These are phyloP conservation scores for Venturia pyrina DNA, from an alignment of 2,329 filamentous ascomycete species.

Conservation along the genomic window DNA sequence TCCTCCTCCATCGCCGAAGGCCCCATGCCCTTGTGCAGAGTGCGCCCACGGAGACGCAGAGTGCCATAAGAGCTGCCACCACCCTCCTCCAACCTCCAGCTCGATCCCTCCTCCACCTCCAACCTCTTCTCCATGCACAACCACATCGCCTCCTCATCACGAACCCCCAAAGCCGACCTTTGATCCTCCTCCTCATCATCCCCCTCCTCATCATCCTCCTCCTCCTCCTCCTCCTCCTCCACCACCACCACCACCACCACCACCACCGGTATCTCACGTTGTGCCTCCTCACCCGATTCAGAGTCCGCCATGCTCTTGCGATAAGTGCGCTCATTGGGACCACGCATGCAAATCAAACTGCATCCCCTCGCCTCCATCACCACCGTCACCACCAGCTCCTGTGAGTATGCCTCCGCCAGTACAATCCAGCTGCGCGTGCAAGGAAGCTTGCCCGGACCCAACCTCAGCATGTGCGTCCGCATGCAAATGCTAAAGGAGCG, in stretches of 20 bases:
- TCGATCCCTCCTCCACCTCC: neutral
- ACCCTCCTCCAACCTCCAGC: neutral
- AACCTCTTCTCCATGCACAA: too few relatives aligned
- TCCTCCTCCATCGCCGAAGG: neutral
- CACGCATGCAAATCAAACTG: neutral
- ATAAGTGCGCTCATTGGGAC: neutral
- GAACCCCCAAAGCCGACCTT: neutral
- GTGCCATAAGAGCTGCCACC: slow-evolving; percentile 1
- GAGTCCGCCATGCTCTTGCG: neutral
- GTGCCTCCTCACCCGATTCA: neutral
- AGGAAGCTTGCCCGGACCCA: neutral
- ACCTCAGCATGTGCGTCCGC: neutral
- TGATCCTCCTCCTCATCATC: neutral
- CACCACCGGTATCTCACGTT: neutral
- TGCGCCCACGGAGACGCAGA: neutral
- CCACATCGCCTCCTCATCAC: neutral
- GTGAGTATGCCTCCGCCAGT: neutral
- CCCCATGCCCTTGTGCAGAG: neutral
- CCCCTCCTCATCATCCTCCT: too few relatives aligned
- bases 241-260: neutral
- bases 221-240: neutral
- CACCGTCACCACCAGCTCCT: neutral
- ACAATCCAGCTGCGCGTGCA: neutral
- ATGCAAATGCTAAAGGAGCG: neutral
- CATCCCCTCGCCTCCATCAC: neutral